Evolutionary conservation across 495 filamentous ascomycete genomes (phyloP).

Genomic region (Melanomma pulvis-pyrius): DNA sequence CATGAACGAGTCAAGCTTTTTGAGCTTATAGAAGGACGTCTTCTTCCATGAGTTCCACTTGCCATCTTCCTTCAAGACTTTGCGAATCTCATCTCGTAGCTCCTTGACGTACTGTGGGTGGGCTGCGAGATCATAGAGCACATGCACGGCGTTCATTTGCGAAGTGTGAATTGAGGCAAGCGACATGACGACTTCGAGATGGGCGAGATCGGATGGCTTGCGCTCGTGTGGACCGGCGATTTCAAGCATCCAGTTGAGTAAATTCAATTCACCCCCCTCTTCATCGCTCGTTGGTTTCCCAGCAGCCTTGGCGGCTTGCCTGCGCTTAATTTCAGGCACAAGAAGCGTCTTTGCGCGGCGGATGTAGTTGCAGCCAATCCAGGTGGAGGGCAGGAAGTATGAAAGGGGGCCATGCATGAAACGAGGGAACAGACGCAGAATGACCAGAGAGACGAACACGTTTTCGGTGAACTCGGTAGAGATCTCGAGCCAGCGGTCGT

Average conservation of each 20-base stretch:
- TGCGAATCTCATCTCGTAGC: conserved; percentile 57
- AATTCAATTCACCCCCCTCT: neutral
- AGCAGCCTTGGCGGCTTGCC: conserved; percentile 4
- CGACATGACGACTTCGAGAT: conserved; percentile 18
- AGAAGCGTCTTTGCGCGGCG: conserved; percentile 16
- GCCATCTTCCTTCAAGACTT: conserved; percentile 41
- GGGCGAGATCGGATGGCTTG: conserved; percentile 11
- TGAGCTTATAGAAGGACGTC: conserved; percentile 49
- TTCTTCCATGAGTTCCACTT: conserved; percentile 43
- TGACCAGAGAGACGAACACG: conserved; percentile 8
- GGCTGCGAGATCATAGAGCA: conserved; percentile 52
- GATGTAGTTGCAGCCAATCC: conserved; percentile 1
- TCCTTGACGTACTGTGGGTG: conserved; percentile 50
- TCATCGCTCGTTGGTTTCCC: neutral
- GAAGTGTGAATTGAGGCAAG: conserved; percentile 26
- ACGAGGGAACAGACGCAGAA: conserved; percentile 15
- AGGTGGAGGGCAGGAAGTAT: conserved; percentile 8
- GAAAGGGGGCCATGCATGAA: conserved; percentile 2
- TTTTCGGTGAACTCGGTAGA: conserved; percentile 23
- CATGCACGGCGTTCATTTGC: conserved; percentile 19
- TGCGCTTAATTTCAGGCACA: conserved; percentile 10
- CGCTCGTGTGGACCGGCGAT: conserved; percentile 1
- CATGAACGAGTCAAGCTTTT: conserved; percentile 60
- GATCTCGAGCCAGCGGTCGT: conserved; percentile 15
- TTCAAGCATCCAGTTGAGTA: conserved; percentile 22